A percentile compares a stretch with the other conserved stretches of the same genome.
Evolutionary conservation across 257 asterid species (phyloP).

Genomic region (Scutellaria galericulata): DNA sequence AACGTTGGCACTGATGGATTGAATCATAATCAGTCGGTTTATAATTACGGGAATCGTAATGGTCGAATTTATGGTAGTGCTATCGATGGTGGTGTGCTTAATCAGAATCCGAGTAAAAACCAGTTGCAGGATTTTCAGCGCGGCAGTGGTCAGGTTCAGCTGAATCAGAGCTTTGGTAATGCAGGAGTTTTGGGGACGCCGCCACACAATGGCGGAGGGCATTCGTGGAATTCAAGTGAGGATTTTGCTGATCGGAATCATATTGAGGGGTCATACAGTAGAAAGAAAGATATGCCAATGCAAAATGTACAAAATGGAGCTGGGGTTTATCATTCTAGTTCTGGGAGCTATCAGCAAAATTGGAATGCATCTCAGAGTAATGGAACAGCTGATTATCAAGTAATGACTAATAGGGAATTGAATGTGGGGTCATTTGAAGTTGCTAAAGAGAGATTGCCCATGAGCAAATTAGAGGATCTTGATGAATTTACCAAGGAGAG

Average conservation of each 20-base stretch:
- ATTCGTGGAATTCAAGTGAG: conserved; percentile 37
- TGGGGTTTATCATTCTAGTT: conserved; percentile 32
- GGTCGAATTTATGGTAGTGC: conserved; percentile 26
- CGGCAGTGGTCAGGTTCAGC: conserved; percentile 16
- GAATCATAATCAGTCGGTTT: conserved; percentile 10
- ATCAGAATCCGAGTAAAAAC: conserved; percentile 29
- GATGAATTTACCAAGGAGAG: conserved; percentile 59
- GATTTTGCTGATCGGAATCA: conserved; percentile 33
- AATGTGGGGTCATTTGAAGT: conserved; percentile 35
- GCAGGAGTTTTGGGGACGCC: conserved; percentile 20
- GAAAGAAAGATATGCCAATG: conserved; percentile 31
- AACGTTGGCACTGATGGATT: conserved; percentile 20
- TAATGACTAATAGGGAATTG: conserved; percentile 21
- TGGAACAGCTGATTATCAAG: conserved; percentile 36
- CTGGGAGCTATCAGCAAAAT: conserved; percentile 34
- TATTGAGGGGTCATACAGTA: conserved; percentile 28
- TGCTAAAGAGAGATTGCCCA: conserved; percentile 34
- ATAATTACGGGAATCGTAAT: conserved; percentile 10
- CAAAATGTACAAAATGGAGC: conserved; percentile 28
- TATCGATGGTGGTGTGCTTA: conserved; percentile 24
- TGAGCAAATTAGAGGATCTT: conserved; percentile 54
- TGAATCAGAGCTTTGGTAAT: conserved; percentile 26
- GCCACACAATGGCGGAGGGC: conserved; percentile 15
- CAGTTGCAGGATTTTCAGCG: conserved; percentile 24
- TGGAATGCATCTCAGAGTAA: conserved; percentile 34